These are phyloP conservation scores for Tolypocladium amazonense DNA, from an alignment of 2,329 filamentous ascomycete genomes.

Conservation along the genomic window DNA sequence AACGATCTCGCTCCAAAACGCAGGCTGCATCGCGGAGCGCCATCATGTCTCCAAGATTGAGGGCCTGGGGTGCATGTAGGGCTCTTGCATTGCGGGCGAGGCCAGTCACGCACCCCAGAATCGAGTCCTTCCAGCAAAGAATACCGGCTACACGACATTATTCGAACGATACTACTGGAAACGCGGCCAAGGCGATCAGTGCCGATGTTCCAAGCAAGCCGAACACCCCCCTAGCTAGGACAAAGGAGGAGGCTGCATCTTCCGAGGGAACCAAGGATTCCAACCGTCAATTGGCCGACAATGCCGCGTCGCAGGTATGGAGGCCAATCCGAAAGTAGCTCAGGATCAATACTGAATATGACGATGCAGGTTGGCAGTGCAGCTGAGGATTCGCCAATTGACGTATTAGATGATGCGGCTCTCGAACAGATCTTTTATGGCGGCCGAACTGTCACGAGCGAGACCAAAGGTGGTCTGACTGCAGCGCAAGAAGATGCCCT, in stretches of 20 bases:
- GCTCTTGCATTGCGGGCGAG: slow-evolving; percentile 19
- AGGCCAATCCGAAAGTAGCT: not conserved
- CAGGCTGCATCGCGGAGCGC: slow-evolving; percentile 5
- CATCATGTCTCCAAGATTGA: slow-evolving; percentile 22
- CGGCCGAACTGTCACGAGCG: slow-evolving; percentile 18
- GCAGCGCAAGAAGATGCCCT: slow-evolving; percentile 32
- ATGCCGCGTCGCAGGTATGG: not conserved
- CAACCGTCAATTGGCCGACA: not conserved
- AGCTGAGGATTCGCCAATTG: slow-evolving; percentile 7
- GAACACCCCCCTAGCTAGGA: not conserved
- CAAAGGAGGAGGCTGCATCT: not conserved
- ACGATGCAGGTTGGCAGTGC: not conserved
- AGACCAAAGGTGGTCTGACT: slow-evolving; percentile 23
- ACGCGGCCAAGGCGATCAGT: slow-evolving; percentile 11
- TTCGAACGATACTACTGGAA: slow-evolving; percentile 20
- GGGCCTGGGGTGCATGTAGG: slow-evolving; percentile 23
- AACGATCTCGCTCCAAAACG: not conserved
- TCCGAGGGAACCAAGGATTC: not conserved
- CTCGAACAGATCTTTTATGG: slow-evolving; percentile 26
- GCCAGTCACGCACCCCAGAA: slow-evolving; percentile 11
- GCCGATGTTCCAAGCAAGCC: slow-evolving; percentile 1
- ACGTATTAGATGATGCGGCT: slow-evolving; percentile 22
- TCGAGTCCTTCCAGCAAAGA: slow-evolving; percentile 11
- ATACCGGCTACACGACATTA: slow-evolving; percentile 15
- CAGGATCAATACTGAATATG: not conserved